Evolutionary conservation across 495 filamentous ascomycete species (phyloP), one percentile per base, ranked within the genome.

Genomic region (Daldinia caldariorum): DNA sequence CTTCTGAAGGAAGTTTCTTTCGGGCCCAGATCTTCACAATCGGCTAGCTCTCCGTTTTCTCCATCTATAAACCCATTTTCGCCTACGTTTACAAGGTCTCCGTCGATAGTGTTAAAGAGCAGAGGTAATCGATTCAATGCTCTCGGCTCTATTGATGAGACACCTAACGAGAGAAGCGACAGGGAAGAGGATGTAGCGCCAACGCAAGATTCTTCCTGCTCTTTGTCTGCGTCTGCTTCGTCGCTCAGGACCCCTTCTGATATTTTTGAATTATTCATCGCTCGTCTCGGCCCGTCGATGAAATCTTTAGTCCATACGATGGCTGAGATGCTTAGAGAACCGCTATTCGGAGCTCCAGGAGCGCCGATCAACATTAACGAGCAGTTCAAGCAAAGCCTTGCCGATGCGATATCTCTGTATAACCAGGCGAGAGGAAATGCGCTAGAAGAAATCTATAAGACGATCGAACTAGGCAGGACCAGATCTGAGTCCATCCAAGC

Each of bases 281-380:
- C 82, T 13, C 88, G 94, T 67, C 80, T 99, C 38, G 95, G 95
- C 0, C 94, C 95, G 1, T 94, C 93, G 0, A 97, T 98, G 93
- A 95, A 96, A 77, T 97, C 94, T 0, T 83, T 99, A 34, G 93
- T 93, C 10, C 93, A 91, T 63, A 99, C 95, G 0, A 83, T 98
- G 37, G 91, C 91, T 37, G 89, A 94, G 66, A 93, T 97, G 22
- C 88, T 99, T 12, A 89, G 92, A 26, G 93, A 97, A 45, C 87
- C 97, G 0, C 93, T 94, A 0, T 97, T 94, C 78, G 87, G 88
- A 4, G 83, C 81, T 3, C 88, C 91, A 0, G 81, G 89, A 22
- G 89, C 89, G 51, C 79, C 77, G 20, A 91, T 98, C 47, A 85
- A 83, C 2, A 83, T 95, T 54, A 91, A 97, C 74, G 88, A 88